Evolutionary conservation across 208 protist species (phyloP).

Genomic region (Phytomonas sp.): DNA sequence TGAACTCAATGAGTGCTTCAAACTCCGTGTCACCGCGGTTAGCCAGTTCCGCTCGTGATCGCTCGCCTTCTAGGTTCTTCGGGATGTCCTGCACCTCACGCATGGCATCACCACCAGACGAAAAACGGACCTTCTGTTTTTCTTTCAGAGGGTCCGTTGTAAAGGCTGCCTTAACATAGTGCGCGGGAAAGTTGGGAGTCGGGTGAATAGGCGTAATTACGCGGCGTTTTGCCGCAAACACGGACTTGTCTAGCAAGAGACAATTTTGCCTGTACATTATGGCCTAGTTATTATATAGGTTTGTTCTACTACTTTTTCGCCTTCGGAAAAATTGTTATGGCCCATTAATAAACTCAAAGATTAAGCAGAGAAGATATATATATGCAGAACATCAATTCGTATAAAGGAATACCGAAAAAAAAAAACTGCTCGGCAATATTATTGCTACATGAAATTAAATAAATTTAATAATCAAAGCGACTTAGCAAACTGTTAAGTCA

Average conservation of each 20-base stretch:
- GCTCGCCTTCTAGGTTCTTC: constrained; percentile 66
- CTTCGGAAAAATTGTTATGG: background rate
- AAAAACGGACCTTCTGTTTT: constrained; percentile 83
- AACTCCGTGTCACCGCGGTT: constrained; percentile 67
- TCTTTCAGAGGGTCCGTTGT: constrained; percentile 87
- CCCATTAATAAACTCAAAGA: background rate
- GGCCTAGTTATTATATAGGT: background rate
- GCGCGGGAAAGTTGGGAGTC: constrained; percentile 66
- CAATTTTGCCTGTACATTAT: constrained; percentile 29
- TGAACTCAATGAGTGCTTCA: constrained; percentile 80
- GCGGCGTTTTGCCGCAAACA: constrained; percentile 87
- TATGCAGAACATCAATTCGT: background rate
- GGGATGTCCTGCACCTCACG: constrained; percentile 82
- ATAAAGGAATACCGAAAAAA: constrained; percentile 1
- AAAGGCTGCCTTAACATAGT: constrained; percentile 82
- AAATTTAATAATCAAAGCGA: too few species aligned
- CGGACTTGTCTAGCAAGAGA: constrained; percentile 77
- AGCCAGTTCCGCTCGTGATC: constrained; percentile 57
- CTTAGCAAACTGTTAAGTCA: background rate
- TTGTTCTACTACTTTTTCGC: background rate
- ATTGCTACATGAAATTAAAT: background rate
- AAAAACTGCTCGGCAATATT: background rate
- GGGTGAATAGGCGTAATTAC: constrained; percentile 85
- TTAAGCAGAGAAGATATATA: background rate
- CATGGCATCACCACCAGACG: constrained; percentile 82